Evolutionary conservation across 495 filamentous ascomycete genomes (phyloP).

Genomic region (Podospora fimiseda): DNA sequence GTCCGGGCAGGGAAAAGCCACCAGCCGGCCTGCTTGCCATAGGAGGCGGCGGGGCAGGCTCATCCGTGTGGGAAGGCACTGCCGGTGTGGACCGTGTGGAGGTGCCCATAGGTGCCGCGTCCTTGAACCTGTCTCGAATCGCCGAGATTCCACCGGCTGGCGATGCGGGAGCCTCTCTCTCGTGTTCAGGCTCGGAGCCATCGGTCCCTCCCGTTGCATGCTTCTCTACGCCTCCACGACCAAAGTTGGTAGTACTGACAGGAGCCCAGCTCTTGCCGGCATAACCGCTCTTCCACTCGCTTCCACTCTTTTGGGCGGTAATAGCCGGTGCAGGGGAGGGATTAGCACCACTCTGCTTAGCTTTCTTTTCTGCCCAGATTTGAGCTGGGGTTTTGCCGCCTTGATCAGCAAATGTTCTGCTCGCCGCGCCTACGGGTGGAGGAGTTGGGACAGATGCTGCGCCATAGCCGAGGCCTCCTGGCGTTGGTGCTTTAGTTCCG

Average conservation of each 20-base stretch:
- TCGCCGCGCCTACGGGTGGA: constrained; percentile 67
- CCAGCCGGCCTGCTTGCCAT: constrained; percentile 55
- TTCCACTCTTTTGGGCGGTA: constrained; percentile 60
- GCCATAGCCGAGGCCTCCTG: constrained; percentile 54
- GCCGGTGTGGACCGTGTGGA: constrained; percentile 39
- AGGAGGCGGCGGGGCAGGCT: constrained; percentile 48
- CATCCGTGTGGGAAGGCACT: constrained; percentile 26
- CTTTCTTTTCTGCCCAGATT: constrained; percentile 95
- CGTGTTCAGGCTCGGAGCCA: constrained; percentile 33
- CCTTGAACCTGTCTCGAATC: constrained; percentile 71
- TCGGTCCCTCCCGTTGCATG: constrained; percentile 53
- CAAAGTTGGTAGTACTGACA: constrained; percentile 65
- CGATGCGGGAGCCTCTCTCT: constrained; percentile 35
- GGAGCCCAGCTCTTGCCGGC: constrained; percentile 81
- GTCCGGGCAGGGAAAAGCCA: constrained; percentile 67
- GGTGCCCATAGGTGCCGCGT: constrained; percentile 59
- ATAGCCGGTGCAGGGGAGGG: constrained; percentile 47
- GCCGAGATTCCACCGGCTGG: constrained; percentile 57
- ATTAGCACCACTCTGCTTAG: constrained; percentile 57
- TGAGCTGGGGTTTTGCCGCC: constrained; percentile 96
- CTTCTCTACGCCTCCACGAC: constrained; percentile 54
- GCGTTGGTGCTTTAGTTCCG: constrained; percentile 83
- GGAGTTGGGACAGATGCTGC: constrained; percentile 43
- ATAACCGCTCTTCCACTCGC: constrained; percentile 86
- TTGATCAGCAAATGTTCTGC: constrained; percentile 87